Conservation (phyloP, 2,329 filamentous ascomycete genomes). For the Microcyclosporella mali region DNA sequence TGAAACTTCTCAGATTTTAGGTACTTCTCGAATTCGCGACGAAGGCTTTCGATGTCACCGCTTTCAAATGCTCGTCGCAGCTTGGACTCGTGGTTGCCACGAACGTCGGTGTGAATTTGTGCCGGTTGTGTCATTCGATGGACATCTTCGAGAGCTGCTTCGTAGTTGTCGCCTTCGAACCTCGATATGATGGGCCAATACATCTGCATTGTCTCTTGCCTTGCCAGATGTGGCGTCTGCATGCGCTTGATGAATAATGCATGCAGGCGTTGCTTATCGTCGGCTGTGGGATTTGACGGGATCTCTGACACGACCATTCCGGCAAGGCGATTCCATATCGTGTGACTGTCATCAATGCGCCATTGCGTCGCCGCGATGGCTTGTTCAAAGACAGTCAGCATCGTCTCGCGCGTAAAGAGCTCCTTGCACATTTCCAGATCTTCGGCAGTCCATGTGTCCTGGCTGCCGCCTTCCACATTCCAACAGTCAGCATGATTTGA, state of each 20-base stretch:
- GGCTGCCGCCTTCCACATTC: constrained; percentile 45
- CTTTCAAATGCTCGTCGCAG: constrained; percentile 54
- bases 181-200: constrained; percentile 70
- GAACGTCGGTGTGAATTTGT: constrained; percentile 57
- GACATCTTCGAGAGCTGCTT: constrained; percentile 64
- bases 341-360: constrained; percentile 68
- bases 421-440: constrained; percentile 64
- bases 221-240: constrained; percentile 64
- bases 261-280: constrained; percentile 57
- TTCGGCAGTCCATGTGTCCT: constrained; percentile 51
- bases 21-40: constrained; percentile 58
- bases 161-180: constrained; percentile 60
- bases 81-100: constrained; percentile 58
- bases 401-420: constrained; percentile 61
- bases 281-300: constrained; percentile 49
- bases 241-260: constrained; percentile 66
- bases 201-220: constrained; percentile 67
- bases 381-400: constrained; percentile 64
- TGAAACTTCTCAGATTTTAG: constrained; percentile 74
- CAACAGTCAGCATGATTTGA: constrained; percentile 61
- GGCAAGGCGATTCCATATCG: constrained; percentile 69
- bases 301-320: constrained; percentile 65
- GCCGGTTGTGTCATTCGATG: constrained; percentile 56
- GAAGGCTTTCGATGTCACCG: constrained; percentile 52
- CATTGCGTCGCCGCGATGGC: constrained; percentile 67